phyloP scores from a whole-genome alignment of 768 basidiomycete species.

The Suillus weaverae region DNA sequence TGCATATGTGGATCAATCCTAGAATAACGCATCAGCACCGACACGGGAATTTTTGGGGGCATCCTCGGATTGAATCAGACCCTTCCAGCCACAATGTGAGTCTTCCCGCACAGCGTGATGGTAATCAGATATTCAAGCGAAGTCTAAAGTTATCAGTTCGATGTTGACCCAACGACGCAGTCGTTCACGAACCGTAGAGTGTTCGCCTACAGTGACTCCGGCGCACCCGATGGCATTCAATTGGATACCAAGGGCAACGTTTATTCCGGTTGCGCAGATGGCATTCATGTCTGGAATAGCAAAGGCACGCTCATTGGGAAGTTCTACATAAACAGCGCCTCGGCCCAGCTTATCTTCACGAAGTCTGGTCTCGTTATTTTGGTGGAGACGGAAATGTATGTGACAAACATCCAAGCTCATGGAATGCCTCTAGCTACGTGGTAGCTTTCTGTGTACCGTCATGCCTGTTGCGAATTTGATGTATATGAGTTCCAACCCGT shows the following conservation, averaged over 20 bases:
- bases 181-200: slow-evolving; percentile 57
- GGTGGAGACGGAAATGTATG: slow-evolving; percentile 5
- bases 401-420: slow-evolving; percentile 9
- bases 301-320: slow-evolving; percentile 60
- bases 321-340: slow-evolving; percentile 45
- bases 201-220: slow-evolving; percentile 63
- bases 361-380: slow-evolving; percentile 10
- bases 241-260: slow-evolving; percentile 62
- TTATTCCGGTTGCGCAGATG: slow-evolving; percentile 62
- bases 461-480: not conserved
- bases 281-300: slow-evolving; percentile 44
- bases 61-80: slow-evolving; percentile 23
- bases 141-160: slow-evolving; percentile 56
- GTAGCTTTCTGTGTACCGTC: not conserved
- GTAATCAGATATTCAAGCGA: not conserved
- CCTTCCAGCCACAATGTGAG: slow-evolving; percentile 26
- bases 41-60: slow-evolving; percentile 22
- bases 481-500: not conserved
- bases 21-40: slow-evolving; percentile 16
- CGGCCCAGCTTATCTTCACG: slow-evolving; percentile 10
- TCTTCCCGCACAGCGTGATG: not conserved
- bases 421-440: not conserved
- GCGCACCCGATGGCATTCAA: slow-evolving; percentile 64
- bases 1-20: not conserved
- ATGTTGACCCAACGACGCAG: slow-evolving; percentile 54